These are phyloP conservation scores for Erodium maritimum DNA, from an alignment of 345 rosid species.

Conservation along the genomic window DNA sequence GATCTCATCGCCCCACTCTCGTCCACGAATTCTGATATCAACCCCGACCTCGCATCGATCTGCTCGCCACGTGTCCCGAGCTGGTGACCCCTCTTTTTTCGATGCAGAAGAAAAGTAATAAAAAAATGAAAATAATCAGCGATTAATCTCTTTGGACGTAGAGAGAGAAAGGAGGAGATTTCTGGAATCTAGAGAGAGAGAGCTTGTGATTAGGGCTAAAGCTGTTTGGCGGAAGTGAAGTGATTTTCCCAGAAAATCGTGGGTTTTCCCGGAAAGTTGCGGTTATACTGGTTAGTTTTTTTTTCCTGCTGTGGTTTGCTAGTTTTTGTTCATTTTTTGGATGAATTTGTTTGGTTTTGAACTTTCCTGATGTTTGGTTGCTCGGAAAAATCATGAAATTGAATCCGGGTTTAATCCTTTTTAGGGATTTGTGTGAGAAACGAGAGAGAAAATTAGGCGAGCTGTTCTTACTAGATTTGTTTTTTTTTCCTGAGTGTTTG, in stretches of 20 bases:
- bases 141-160: not conserved
- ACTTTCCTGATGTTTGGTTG: not conserved
- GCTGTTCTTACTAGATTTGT: not conserved
- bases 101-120: slow-evolving; percentile 8
- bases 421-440: not conserved
- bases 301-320: not conserved
- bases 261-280: not conserved
- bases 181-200: slow-evolving; percentile 22
- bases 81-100: slow-evolving; percentile 14
- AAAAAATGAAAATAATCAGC: not conserved
- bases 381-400: not conserved
- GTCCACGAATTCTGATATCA: slow-evolving; percentile 76
- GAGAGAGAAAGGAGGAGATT: slow-evolving; percentile 14
- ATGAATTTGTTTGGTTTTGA: not conserved
- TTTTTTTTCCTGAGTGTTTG: not conserved
- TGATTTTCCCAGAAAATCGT: not conserved
- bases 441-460: not conserved
- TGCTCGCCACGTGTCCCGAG: slow-evolving; percentile 45
- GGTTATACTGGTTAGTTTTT: not conserved
- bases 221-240: not conserved
- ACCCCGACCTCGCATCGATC: slow-evolving; percentile 26
- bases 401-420: not conserved
- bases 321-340: not conserved
- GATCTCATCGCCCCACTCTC: slow-evolving; percentile 49
- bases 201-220: not conserved